Conservation (phyloP, 176 grass and related monocot species). For the Oryza punctata region DNA sequence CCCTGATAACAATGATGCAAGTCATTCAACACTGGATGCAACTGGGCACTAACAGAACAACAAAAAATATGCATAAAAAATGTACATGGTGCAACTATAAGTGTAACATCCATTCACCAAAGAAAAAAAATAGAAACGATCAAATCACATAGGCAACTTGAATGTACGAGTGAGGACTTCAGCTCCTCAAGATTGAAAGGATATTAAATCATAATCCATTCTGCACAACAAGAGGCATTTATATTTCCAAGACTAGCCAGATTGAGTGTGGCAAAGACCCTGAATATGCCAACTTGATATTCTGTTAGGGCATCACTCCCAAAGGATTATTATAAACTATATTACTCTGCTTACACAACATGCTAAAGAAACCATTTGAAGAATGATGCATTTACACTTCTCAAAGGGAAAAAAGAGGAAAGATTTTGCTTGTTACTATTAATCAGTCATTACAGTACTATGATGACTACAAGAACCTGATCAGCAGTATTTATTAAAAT, state of each 20-base stretch:
- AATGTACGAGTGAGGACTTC: conserved; percentile 6
- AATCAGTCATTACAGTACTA: conserved; percentile 11
- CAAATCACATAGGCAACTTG: not conserved
- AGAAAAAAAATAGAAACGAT: not conserved
- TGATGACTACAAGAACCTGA: conserved; percentile 1
- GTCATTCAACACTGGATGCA: conserved; percentile 36
- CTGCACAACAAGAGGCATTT: not conserved
- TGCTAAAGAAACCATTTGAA: not conserved
- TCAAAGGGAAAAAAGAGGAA: not conserved
- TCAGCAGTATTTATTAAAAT: not conserved
- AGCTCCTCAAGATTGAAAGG: not conserved
- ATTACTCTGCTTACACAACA: not conserved
- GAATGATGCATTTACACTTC: conserved; percentile 1
- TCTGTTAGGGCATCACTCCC: not conserved
- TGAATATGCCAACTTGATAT: conserved; percentile 13
- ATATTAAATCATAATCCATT: conserved; percentile 13
- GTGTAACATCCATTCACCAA: not conserved
- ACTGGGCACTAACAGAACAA: conserved; percentile 21
- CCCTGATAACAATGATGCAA: conserved; percentile 54
- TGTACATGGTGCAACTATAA: conserved; percentile 14
- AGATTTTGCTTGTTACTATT: not conserved
- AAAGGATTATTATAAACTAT: not conserved
- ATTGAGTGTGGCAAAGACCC: not conserved
- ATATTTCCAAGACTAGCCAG: conserved; percentile 7
- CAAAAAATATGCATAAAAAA: conserved; percentile 17